A percentile compares a stretch with the other conserved stretches of the same genome.
phyloP scores from a whole-genome alignment of 1,284 basidiomycete species.

The Puccinia coronata region DNA sequence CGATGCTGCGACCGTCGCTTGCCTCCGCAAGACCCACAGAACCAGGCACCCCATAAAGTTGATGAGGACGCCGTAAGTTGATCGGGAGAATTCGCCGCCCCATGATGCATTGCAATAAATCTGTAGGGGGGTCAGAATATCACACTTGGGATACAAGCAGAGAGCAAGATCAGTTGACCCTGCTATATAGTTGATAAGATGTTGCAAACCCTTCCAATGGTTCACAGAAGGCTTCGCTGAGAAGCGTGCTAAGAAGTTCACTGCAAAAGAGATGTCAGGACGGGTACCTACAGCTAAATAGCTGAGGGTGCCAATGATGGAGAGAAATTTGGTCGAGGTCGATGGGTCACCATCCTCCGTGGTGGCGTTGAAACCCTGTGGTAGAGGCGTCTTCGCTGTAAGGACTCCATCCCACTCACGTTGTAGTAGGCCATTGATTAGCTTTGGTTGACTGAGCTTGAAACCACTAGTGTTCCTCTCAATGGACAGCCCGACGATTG shows the following conservation, averaged over 20 bases:
- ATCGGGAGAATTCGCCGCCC: background rate
- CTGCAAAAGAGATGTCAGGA: too few species aligned
- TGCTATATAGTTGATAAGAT: background rate
- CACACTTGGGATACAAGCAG: background rate
- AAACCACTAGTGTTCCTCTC: too few species aligned
- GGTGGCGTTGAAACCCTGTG: background rate
- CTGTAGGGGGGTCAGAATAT: background rate
- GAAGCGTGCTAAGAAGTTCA: conserved; percentile 26
- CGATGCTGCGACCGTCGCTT: background rate
- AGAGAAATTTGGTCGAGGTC: background rate
- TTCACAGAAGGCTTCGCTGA: background rate
- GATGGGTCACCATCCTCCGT: background rate
- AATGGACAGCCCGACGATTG: too few species aligned
- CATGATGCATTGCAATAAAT: background rate
- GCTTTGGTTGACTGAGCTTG: background rate
- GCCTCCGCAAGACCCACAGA: background rate
- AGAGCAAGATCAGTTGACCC: background rate
- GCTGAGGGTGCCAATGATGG: conserved; percentile 5
- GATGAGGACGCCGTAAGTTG: background rate
- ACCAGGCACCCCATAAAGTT: too few species aligned
- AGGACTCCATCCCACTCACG: background rate
- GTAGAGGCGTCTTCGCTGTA: background rate
- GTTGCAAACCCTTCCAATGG: conserved; percentile 29
- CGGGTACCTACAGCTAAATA: too few species aligned
- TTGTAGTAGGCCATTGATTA: background rate